Percentiles rank a stretch among this genome's conserved stretches.
These are phyloP conservation scores for Akanthomyces dipterigenus DNA, from an alignment of 2,329 filamentous ascomycete genomes.

Conservation along the genomic window DNA sequence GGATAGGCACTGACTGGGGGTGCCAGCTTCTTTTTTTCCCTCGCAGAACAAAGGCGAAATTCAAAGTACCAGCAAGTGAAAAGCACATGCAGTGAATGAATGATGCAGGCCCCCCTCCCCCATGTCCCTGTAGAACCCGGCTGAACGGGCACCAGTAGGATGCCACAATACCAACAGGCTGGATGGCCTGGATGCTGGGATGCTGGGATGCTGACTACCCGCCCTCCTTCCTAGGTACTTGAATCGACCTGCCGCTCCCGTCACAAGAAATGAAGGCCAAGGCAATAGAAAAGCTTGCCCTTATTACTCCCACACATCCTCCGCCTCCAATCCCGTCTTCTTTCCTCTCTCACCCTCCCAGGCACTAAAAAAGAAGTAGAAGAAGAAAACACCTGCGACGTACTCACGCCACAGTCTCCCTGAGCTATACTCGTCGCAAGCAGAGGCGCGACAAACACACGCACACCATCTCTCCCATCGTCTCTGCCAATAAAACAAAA, in stretches of 20 bases:
- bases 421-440: not conserved
- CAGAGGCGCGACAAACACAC: not conserved
- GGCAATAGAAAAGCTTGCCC: not conserved
- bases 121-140: slow-evolving; percentile 1
- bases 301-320: not conserved
- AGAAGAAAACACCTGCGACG: not conserved
- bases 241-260: not conserved
- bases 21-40: not conserved
- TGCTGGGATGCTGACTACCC: not conserved
- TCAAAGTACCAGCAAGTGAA: not conserved
- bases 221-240: not conserved
- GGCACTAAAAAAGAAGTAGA: not conserved
- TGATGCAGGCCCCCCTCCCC: not conserved
- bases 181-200: no score
- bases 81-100: not conserved
- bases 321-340: not conserved
- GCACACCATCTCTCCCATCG: not conserved
- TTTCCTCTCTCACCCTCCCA: not conserved
- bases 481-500: not conserved
- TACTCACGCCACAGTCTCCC: not conserved
- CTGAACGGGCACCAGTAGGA: not conserved
- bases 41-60: not conserved
- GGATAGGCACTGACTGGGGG: not conserved
- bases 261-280: not conserved
- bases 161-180: not conserved